Evolutionary conservation across 129 eudicot genomes (phyloP).

Genomic region (Lonicera japonica): DNA sequence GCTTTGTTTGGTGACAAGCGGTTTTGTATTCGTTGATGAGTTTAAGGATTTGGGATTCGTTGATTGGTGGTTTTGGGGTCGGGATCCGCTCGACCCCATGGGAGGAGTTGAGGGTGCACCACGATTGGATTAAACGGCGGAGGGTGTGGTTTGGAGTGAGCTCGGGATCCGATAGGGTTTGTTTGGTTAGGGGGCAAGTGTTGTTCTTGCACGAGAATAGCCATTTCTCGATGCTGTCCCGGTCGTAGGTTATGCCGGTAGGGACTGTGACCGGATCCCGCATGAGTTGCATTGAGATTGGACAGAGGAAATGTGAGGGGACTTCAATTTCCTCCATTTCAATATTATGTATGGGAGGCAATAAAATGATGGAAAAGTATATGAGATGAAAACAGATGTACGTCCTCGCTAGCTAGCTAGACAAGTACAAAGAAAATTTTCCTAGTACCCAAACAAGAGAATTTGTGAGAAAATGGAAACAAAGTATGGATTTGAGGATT

Average conservation of each 20-base stretch:
- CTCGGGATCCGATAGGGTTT: slow-evolving; percentile 25
- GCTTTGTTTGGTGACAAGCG: slow-evolving; percentile 16
- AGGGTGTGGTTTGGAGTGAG: slow-evolving; percentile 87
- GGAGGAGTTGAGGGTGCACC: slow-evolving; percentile 57
- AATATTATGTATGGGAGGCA: neutral
- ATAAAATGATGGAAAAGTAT: neutral
- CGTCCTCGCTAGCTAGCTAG: too few relatives aligned
- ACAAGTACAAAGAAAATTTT: slow-evolving; percentile 1
- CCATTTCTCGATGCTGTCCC: slow-evolving; percentile 72
- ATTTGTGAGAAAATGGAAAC: neutral
- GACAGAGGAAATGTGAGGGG: slow-evolving; percentile 74
- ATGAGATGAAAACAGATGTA: neutral
- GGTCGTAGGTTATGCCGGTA: slow-evolving; percentile 83
- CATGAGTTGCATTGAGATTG: slow-evolving; percentile 90
- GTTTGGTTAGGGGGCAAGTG: slow-evolving; percentile 78
- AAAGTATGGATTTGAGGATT: neutral
- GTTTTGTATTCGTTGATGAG: slow-evolving; percentile 45
- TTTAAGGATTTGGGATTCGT: slow-evolving; percentile 34
- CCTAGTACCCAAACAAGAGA: too few relatives aligned
- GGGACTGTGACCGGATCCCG: slow-evolving; percentile 76
- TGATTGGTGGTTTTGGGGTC: slow-evolving; percentile 38
- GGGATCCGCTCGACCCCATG: slow-evolving; percentile 44
- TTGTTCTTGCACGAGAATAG: slow-evolving; percentile 37
- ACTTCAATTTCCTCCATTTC: slow-evolving; percentile 53
- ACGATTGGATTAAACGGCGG: slow-evolving; percentile 71